Evolutionary conservation across 139 green algal species (phyloP), one percentile per base, ranked within the genome.

Genomic region (Coelastrella sp.): DNA sequence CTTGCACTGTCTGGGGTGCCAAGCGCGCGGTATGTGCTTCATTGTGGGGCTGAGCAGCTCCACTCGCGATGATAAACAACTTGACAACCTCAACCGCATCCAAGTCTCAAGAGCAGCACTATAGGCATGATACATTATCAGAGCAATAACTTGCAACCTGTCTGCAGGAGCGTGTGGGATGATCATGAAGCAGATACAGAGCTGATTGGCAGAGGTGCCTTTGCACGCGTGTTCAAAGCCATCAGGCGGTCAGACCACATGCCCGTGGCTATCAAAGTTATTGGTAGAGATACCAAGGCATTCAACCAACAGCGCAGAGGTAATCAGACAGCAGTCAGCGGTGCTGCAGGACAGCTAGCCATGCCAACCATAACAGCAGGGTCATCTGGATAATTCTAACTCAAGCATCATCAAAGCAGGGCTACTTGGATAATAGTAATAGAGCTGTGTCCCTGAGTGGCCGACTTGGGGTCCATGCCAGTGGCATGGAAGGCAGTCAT

Each of bases 211-310:
- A 78, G 90, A n/a, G 90, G 90, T 3, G 90, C 85, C 3, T 92
- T 90, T 80, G 90, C 90, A 7, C 84, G 90, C 11, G 90, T 92
- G 66, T 92, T 90, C 79, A 83, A 54, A 57, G 78, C 84, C 4
- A 56, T 68, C n/a, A 73, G 75, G 57, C 61, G 57, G 17, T 71
- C 23, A 23, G 79, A 83, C 68, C 68, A 89, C 14, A 20, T 47
- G 78, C 68, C 68, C 17, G 85, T 92, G 84, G 90, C 90, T 16
- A 92, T 92, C 85, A 92, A 92, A 57, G 76, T 92, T 16, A 90
- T 92, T 59, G 71, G 83, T 47, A 85, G 80, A 20, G 89, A 92
- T 20, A 90, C 86, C 65, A 92, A 86, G 89, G 80, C 80, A 57
- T 92, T 90, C 56, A 60, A 85, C 17, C 83, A 89, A 61, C 89